A percentile compares a stretch with the other conserved stretches of the same genome.
phyloP scores from a whole-genome alignment of 352 stramenopile genomes.

The Pythium oligandrum region DNA sequence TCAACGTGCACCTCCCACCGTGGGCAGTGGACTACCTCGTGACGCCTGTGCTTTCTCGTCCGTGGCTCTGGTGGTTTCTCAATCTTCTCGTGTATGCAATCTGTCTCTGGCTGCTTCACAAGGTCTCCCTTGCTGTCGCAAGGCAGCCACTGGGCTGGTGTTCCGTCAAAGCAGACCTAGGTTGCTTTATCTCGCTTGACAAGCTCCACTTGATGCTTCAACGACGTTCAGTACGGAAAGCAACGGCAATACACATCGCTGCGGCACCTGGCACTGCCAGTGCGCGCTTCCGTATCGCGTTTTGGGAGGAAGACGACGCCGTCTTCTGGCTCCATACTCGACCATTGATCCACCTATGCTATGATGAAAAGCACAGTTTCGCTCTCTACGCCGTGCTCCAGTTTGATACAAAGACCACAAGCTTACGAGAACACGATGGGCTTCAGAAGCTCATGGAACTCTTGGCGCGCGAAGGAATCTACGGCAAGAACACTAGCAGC shows the following conservation, averaged over 20 bases:
- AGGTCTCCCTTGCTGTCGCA: conserved; percentile 38
- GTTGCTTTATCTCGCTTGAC: conserved; percentile 31
- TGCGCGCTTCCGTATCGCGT: conserved; percentile 80
- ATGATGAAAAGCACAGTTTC: conserved; percentile 60
- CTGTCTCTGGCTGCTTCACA: conserved; percentile 45
- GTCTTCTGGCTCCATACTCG: conserved; percentile 78
- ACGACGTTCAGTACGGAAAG: conserved; percentile 18
- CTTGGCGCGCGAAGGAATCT: conserved; percentile 12
- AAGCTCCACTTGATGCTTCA: conserved; percentile 28
- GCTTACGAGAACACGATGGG: conserved; percentile 36
- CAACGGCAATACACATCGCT: conserved; percentile 29
- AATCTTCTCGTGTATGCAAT: conserved; percentile 83
- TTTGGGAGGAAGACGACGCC: conserved; percentile 87
- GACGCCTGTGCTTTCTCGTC: conserved; percentile 36
- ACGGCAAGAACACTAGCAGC: not conserved
- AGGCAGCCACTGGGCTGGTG: conserved; percentile 80
- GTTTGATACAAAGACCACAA: conserved; percentile 37
- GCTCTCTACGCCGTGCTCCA: conserved; percentile 51
- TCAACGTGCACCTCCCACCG: conserved; percentile 84
- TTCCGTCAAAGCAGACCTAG: conserved; percentile 75
- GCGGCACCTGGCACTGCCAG: conserved; percentile 48
- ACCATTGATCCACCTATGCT: conserved; percentile 75
- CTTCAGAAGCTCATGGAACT: conserved; percentile 44
- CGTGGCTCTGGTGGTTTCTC: conserved; percentile 85
- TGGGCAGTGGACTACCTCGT: conserved; percentile 57